Base-by-base conservation (phyloP, 345 rosid genomes). In the Pugionium dolabratum region DNA sequence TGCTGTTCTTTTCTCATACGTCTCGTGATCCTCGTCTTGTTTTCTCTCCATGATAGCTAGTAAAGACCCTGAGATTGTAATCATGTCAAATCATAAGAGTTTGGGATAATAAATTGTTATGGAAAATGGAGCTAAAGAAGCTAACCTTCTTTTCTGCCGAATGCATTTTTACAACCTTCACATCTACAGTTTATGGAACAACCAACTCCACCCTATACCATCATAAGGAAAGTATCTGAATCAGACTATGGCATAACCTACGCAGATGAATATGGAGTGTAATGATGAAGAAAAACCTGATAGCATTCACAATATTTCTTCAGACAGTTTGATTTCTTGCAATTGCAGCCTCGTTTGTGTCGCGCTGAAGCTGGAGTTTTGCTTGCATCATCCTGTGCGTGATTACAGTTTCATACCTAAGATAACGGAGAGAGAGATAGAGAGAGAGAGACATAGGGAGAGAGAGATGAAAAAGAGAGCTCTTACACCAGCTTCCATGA, bases 261-360 rank as follows among this genome's bases (percentile, higher is more conserved):
- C 36, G 4, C 1, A 44, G 31, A 57, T 32, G 29, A 27, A 64
- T 45, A 64, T 45, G 39, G 9, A 64, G 29, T 41, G 40, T 36
- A 36, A 42, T 25, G 53, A 59, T 42, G 62, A 48, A 56, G 65
- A 45, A 71, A 71, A 75, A 94, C 99, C 99, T 94, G 99, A 77
- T 68, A 94, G 84, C 99, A 94, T 87, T 94, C 99, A 36, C 99
- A 94, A 67, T 94, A 94, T 82, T 94, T 94, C 86, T 94, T 94
- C 49, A 87, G 76, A 77, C 99, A 94, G 75, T 71, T 82, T 33
- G 99, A 94, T 70, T 89, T 94, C 83, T 94, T 94, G 88, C 99
- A 94, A 78, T 88, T 90, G 85, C 99, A 94, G 50, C 99, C 99
- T 53, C 94, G 79, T 72, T 90, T 90, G 72, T 94, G 99, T 18